Evolutionary conservation across 2,329 filamentous ascomycete species (phyloP), one percentile per base, ranked within the genome.

Genomic region (Fusarium vanettenii): DNA sequence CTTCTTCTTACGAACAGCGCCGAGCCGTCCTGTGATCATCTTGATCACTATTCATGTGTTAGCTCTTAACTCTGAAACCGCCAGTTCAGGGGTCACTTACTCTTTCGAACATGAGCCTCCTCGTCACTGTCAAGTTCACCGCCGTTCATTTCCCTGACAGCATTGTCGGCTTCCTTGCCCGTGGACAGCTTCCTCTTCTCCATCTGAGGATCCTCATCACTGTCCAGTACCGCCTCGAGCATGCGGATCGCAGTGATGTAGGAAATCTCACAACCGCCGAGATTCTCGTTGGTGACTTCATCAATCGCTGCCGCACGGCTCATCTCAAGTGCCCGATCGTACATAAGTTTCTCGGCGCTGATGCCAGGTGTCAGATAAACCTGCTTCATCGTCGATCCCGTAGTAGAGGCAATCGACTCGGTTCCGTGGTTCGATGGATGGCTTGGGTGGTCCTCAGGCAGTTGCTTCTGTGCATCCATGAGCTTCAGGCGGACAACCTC

Each of bases 301-400:
- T 97, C 97, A 80, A 98, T 97, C 9, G 97, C 97, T 9, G 97
- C 96, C 5, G 94, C 92, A 62, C 95, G 92, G 81, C 95, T 98
- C 97, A 99, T 98, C 82, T 99, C 97, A 25, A 98, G 86, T 0
- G 97, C 97, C 56, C 97, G 94, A 78, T 99, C 97, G 81, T 98
- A 99, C 95, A 99, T 98, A 55, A 99, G 87, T 84, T 95, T 98
- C 85, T 98, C 97, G 0, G 97, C 97, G 25, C 95, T 98, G 66
- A 98, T 92, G 1, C 96, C 97, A 3, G 94, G 91, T 16, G 94
- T 97, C 29, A 99, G 88, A 57, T 93, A 90, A 29, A 98, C 95
- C 62, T 94, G 93, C 70, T 97, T 94, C 3, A 91, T 89, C 18
- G 92, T 92, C 5, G 91, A 89, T n/a, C 88, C 89, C 16, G 89